These are phyloP conservation scores for Leishmania major DNA, from an alignment of 208 protist genomes.

Conservation along the genomic window DNA sequence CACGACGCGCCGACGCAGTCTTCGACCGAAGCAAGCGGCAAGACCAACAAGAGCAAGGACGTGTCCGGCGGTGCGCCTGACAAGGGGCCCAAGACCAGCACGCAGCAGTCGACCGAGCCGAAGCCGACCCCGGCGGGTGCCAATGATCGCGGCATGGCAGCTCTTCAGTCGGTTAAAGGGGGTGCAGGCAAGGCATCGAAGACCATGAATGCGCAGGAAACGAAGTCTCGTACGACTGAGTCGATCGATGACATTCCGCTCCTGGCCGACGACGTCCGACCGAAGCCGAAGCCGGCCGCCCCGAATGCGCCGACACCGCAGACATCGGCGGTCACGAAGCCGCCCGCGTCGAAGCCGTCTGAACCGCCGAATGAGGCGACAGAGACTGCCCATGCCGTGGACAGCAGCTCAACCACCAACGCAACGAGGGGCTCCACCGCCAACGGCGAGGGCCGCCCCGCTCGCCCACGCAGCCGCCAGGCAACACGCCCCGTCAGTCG, in stretches of 20 bases:
- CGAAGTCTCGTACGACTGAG: slow-evolving; percentile 2
- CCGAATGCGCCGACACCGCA: not conserved
- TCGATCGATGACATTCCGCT: slow-evolving; percentile 32
- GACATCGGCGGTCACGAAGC: not conserved
- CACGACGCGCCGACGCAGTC: not conserved
- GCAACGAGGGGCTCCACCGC: not conserved
- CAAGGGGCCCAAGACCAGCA: not conserved
- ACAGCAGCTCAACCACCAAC: too few relatives aligned
- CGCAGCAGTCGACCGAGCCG: not conserved
- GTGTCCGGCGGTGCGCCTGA: not conserved
- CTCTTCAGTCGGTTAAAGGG: not conserved
- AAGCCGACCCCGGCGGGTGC: not conserved
- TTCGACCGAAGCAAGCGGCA: not conserved
- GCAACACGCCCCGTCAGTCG: slow-evolving; percentile 41
- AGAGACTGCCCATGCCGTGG: not conserved
- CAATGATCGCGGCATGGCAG: not conserved
- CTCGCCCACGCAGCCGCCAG: slow-evolving; percentile 32
- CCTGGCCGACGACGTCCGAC: slow-evolving; percentile 25
- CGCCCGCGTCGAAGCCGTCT: not conserved
- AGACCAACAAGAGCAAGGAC: not conserved
- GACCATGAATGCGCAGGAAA: not conserved
- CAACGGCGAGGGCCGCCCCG: slow-evolving; percentile 2
- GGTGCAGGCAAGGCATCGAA: not conserved
- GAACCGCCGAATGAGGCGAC: not conserved
- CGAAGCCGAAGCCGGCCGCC: slow-evolving; percentile 8